Evolutionary conservation across 2,329 filamentous ascomycete species (phyloP).

Genomic region (Incumbomyces delicatus): DNA sequence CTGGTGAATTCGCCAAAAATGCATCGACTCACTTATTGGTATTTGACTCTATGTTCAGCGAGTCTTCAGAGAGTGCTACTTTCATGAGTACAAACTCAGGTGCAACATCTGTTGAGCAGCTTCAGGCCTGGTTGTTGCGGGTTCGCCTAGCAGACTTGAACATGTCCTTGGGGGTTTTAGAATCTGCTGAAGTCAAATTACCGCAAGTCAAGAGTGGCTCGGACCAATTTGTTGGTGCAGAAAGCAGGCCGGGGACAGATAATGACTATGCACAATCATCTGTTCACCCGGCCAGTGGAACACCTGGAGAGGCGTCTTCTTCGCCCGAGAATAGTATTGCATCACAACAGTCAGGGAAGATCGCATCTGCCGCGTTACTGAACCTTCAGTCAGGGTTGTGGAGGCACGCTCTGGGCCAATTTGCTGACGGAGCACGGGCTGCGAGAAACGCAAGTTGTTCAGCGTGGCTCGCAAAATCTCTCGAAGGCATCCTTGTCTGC

Average conservation of each 20-base stretch:
- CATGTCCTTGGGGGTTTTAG: neutral
- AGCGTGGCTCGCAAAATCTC: conserved; percentile 92
- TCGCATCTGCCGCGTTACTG: neutral
- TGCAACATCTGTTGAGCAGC: neutral
- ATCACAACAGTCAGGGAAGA: neutral
- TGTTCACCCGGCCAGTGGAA: neutral
- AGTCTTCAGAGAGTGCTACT: neutral
- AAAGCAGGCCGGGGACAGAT: neutral
- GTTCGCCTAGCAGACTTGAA: neutral
- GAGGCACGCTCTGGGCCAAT: conserved; percentile 75
- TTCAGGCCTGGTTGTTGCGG: neutral
- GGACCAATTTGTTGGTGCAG: neutral
- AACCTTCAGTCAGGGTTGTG: conserved; percentile 74
- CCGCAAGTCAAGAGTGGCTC: neutral
- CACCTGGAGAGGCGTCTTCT: neutral
- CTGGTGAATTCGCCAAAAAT: neutral
- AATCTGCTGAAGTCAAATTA: neutral
- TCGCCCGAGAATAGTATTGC: neutral
- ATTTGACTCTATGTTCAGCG: neutral
- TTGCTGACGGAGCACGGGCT: conserved; percentile 67
- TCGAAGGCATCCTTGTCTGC: conserved; percentile 77
- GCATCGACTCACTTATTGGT: neutral
- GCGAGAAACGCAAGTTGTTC: conserved; percentile 78
- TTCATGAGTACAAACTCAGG: neutral
- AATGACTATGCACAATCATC: neutral